These are phyloP conservation scores for Silene uniflora DNA, from an alignment of 148 eudicot genomes.

Conservation along the genomic window DNA sequence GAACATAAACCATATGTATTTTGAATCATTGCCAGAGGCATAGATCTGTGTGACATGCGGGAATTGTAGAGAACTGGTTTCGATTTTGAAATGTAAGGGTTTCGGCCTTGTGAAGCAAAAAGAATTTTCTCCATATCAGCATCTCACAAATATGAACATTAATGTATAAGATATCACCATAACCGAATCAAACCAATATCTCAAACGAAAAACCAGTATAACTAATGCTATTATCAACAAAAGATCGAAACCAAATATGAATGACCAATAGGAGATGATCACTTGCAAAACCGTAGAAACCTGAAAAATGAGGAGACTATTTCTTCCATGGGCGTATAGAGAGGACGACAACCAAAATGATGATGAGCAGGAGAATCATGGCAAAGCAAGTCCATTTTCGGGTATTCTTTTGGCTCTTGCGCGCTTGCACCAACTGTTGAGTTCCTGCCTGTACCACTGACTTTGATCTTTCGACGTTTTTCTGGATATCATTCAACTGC, in stretches of 20 bases:
- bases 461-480: conserved; percentile 36
- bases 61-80: background rate
- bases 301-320: background rate
- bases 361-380: conserved; percentile 37
- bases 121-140: background rate
- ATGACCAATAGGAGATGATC: background rate
- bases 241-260: background rate
- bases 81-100: background rate
- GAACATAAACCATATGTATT: background rate
- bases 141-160: background rate
- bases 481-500: conserved; percentile 45
- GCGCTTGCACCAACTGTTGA: conserved; percentile 34
- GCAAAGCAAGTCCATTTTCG: conserved; percentile 59
- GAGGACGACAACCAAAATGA: conserved; percentile 34
- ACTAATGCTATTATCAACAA: background rate
- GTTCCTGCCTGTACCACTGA: conserved; percentile 41
- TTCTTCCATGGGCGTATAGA: conserved; percentile 29
- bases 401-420: conserved; percentile 46
- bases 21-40: background rate
- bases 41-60: background rate
- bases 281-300: background rate
- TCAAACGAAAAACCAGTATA: background rate
- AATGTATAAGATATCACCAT: background rate
- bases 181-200: background rate
- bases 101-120: no score